Evolutionary conservation across 257 asterid genomes (phyloP).

Genomic region (Capsicum rhomboideum): DNA sequence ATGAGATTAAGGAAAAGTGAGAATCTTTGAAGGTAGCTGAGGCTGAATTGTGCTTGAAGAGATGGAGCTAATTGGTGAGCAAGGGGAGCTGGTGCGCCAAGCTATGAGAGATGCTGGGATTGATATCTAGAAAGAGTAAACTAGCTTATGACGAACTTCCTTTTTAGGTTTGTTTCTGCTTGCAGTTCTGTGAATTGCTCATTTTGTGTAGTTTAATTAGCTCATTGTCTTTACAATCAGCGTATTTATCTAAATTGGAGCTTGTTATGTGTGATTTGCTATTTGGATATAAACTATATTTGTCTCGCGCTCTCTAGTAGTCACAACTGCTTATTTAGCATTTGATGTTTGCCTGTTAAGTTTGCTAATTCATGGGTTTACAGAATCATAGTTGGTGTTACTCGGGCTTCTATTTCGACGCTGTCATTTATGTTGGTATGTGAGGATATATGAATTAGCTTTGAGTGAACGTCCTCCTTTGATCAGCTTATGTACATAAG

Average conservation of each 20-base stretch:
- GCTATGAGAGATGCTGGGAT: conserved; percentile 7
- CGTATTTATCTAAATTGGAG: neutral
- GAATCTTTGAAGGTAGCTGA: conserved; percentile 22
- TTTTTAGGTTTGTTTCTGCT: neutral
- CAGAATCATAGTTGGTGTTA: neutral
- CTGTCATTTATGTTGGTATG: neutral
- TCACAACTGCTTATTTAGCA: neutral
- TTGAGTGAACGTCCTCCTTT: too few relatives aligned
- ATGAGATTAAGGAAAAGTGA: conserved; percentile 33
- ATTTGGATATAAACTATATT: neutral
- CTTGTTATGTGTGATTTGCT: neutral
- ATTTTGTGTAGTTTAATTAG: neutral
- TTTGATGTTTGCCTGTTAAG: neutral
- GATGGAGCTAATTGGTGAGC: conserved; percentile 25
- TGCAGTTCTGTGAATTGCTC: neutral
- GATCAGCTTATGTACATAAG: too few relatives aligned
- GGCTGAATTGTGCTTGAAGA: conserved; percentile 13
- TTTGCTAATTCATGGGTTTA: neutral
- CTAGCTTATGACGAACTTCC: neutral
- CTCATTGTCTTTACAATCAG: neutral
- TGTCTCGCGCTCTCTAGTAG: neutral
- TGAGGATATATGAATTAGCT: too few relatives aligned
- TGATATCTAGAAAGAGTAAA: neutral
- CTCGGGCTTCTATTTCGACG: neutral
- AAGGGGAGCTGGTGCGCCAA: conserved; percentile 25